A percentile compares a stretch with the other conserved stretches of the same genome.
These are phyloP conservation scores for Ustilago esculenta DNA, from an alignment of 1,284 basidiomycete species.

Conservation along the genomic window DNA sequence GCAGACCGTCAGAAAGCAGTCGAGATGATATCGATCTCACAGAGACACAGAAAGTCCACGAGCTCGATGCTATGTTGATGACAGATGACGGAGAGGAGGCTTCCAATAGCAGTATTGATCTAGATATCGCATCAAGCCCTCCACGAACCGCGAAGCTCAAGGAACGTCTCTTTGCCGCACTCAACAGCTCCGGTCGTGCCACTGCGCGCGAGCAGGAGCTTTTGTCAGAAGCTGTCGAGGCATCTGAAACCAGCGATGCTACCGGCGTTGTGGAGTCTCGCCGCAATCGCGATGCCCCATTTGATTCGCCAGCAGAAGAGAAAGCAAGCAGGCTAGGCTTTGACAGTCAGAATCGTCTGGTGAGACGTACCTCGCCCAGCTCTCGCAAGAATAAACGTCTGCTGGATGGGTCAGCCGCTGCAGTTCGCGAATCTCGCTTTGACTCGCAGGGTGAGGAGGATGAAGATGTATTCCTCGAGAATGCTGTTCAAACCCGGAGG, in stretches of 20 bases:
- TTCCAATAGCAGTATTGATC: slow-evolving; percentile 15
- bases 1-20: neutral
- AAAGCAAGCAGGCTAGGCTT: slow-evolving; percentile 40
- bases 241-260: slow-evolving; percentile 26
- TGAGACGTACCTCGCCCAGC: slow-evolving; percentile 8
- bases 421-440: slow-evolving; percentile 40
- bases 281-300: slow-evolving; percentile 19
- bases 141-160: slow-evolving; percentile 15
- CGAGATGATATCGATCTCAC: slow-evolving; percentile 12
- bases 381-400: slow-evolving; percentile 14
- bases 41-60: slow-evolving; percentile 27
- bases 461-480: slow-evolving; percentile 43
- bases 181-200: slow-evolving; percentile 21
- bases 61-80: slow-evolving; percentile 26
- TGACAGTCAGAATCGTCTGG: slow-evolving; percentile 40
- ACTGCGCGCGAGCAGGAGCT: neutral
- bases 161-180: slow-evolving; percentile 20
- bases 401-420: slow-evolving; percentile 25
- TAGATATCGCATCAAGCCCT: slow-evolving; percentile 37
- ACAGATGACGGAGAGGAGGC: slow-evolving; percentile 1
- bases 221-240: neutral
- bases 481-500: slow-evolving; percentile 8
- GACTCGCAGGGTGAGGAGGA: slow-evolving; percentile 49
- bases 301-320: slow-evolving; percentile 37
- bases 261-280: neutral